Conservation (phyloP, 805 yeast genomes). For the Suhomyces emberorum region DNA sequence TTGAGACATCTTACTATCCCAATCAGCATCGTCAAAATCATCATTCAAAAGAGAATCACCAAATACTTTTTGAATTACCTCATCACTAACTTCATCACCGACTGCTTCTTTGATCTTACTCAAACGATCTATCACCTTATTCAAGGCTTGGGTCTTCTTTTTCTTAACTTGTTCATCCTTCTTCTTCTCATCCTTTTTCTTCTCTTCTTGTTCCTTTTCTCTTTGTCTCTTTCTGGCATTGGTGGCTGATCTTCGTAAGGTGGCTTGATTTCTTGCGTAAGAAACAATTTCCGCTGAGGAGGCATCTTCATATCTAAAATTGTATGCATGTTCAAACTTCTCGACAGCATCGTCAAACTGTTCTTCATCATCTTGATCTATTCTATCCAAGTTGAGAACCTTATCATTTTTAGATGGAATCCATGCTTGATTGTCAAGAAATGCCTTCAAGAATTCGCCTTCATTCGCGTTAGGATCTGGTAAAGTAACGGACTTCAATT, state of each 20-base stretch:
- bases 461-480: constrained; percentile 62
- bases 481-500: constrained; percentile 30
- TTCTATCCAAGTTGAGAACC: constrained; percentile 47
- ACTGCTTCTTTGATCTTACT: constrained; percentile 63
- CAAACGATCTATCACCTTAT: constrained; percentile 70
- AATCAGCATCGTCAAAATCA: constrained; percentile 85
- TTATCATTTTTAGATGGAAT: constrained; percentile 68
- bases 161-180: constrained; percentile 61
- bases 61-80: constrained; percentile 58
- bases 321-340: constrained; percentile 85
- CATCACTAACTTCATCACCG: constrained; percentile 61
- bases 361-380: constrained; percentile 62
- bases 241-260: constrained; percentile 76
- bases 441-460: constrained; percentile 69
- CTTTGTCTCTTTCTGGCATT: constrained; percentile 79
- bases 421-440: constrained; percentile 82
- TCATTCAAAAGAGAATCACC: constrained; percentile 77
- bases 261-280: constrained; percentile 92
- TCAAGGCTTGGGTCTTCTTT: constrained; percentile 73
- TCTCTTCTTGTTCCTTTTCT: constrained; percentile 60
- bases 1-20: constrained; percentile 85
- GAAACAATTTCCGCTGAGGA: constrained; percentile 86
- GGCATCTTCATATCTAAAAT: constrained; percentile 92
- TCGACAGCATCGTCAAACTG: constrained; percentile 93
- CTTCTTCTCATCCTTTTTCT: constrained; percentile 48